These are phyloP conservation scores for Kurtzmaniella cleridarum DNA, from an alignment of 805 yeast genomes.

Conservation along the genomic window DNA sequence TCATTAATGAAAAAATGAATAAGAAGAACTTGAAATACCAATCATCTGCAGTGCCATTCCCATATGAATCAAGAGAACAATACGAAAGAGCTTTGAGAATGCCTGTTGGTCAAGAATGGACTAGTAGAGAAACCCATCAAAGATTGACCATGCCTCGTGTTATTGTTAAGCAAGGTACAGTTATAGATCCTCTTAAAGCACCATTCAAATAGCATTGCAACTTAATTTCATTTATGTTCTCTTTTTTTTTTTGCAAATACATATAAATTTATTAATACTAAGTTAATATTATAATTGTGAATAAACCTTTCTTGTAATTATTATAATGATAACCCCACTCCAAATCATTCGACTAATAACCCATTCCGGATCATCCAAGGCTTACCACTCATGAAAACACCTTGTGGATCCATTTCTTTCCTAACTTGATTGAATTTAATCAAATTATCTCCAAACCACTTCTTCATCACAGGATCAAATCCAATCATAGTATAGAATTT, in stretches of 20 bases:
- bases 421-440: slow-evolving; percentile 57
- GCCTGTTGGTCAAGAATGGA: slow-evolving; percentile 99
- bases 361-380: slow-evolving; percentile 86
- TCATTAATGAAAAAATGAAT: slow-evolving; percentile 81
- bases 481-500: slow-evolving; percentile 76
- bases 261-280: no score
- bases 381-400: slow-evolving; percentile 70
- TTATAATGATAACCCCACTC: background rate
- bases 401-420: slow-evolving; percentile 68
- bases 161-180: slow-evolving; percentile 78
- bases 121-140: slow-evolving; percentile 81
- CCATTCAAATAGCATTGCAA: slow-evolving; percentile 51
- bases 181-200: slow-evolving; percentile 86
- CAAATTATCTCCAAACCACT: slow-evolving; percentile 79
- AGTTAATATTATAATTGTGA: no score
- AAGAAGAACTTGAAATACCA: slow-evolving; percentile 83
- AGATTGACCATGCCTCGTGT: slow-evolving; percentile 84
- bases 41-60: slow-evolving; percentile 89
- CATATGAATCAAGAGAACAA: slow-evolving; percentile 88
- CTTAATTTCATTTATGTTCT: no score
- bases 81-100: slow-evolving; percentile 88
- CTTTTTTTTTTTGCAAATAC: no score
- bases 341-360: slow-evolving; percentile 33
- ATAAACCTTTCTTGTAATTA: no score
- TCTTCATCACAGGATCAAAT: slow-evolving; percentile 57